Evolutionary conservation across 225 moss, liverwort and hornwort species (phyloP).

Genomic region (Bryoerythrophyllum caledonicum): DNA sequence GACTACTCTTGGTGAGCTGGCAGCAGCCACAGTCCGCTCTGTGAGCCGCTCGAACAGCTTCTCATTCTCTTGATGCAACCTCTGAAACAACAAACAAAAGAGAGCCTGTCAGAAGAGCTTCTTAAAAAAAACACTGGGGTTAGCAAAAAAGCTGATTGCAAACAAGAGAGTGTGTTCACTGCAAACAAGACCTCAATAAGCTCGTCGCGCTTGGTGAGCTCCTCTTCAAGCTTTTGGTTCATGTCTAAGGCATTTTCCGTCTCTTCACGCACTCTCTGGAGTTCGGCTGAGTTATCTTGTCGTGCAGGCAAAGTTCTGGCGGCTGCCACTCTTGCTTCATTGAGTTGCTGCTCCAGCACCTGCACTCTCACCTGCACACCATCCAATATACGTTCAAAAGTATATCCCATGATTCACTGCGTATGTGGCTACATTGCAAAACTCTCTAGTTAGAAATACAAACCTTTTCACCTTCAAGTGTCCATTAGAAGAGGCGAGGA

Average conservation of each 20-base stretch:
- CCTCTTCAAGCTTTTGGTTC: constrained; percentile 89
- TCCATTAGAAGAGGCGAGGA: no score
- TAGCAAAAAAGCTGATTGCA: not conserved
- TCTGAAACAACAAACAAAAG: constrained; percentile 36
- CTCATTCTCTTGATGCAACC: constrained; percentile 98
- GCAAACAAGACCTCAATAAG: constrained; percentile 65
- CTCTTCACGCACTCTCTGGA: constrained; percentile 55
- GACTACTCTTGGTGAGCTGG: constrained; percentile 52
- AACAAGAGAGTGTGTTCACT: not conserved
- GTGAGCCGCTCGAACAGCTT: constrained; percentile 98
- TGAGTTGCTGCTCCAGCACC: constrained; percentile 68
- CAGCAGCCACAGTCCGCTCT: constrained; percentile 53
- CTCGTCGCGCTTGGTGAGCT: constrained; percentile 88
- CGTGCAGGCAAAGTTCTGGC: constrained; percentile 51
- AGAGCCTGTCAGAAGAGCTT: constrained; percentile 1
- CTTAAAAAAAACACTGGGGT: not conserved
- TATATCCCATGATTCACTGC: not conserved
- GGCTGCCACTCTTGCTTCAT: constrained; percentile 57
- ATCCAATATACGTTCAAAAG: constrained; percentile 14
- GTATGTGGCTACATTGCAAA: no score
- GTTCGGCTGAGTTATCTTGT: constrained; percentile 60
- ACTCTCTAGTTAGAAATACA: no score
- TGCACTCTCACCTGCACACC: constrained; percentile 58
- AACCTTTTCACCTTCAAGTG: no score
- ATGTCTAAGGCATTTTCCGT: constrained; percentile 66